Evolutionary conservation across 169 alveolate genomes (phyloP).

Genomic region (Eimeria maxima): DNA sequence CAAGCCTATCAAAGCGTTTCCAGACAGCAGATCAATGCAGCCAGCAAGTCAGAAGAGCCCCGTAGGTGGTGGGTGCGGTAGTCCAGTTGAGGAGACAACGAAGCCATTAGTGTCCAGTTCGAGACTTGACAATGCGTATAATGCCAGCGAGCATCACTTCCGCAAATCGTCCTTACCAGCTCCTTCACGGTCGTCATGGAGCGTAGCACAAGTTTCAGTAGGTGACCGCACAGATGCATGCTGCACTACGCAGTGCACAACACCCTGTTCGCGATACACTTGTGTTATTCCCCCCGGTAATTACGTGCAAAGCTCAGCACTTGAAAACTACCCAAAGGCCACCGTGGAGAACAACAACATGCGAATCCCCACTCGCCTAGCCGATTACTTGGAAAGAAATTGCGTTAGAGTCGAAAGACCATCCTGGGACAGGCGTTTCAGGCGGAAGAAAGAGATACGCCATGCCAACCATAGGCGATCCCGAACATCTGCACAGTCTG

Average conservation of each 20-base stretch:
- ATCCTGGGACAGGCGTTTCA: conserved; percentile 53
- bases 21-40: background rate
- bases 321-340: conserved; percentile 41
- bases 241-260: background rate
- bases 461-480: conserved; percentile 2
- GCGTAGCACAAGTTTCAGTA: background rate
- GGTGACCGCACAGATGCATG: background rate
- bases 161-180: conserved; percentile 23
- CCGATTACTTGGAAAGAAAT: conserved; percentile 50
- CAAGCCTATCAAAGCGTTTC: conserved; percentile 41
- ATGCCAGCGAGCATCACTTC: background rate
- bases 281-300: conserved; percentile 29
- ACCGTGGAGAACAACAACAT: conserved; percentile 61
- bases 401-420: conserved; percentile 55
- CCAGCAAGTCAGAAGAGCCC: background rate
- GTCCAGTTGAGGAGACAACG: background rate
- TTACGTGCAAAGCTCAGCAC: conserved; percentile 8
- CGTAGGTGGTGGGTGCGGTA: background rate
- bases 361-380: conserved; percentile 64
- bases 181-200: conserved; percentile 11
- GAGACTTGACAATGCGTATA: background rate
- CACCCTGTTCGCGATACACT: conserved; percentile 8
- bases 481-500: conserved; percentile 17
- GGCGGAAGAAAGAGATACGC: background rate
- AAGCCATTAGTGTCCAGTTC: background rate